Conservation (phyloP, 2,329 filamentous ascomycete species). For the Fusarium torulosum region DNA sequence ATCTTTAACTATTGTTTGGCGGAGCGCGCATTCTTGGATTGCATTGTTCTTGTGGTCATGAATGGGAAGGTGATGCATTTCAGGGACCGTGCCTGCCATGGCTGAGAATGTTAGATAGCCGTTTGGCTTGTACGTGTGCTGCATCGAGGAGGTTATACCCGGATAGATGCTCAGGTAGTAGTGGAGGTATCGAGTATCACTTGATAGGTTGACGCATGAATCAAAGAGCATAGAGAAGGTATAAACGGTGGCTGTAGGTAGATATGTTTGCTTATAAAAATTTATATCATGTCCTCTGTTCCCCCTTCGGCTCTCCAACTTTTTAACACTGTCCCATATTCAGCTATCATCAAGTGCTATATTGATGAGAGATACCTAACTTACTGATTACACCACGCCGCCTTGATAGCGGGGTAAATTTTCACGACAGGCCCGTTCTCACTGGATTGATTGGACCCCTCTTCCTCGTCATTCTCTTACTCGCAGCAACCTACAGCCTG, state of each 20-base stretch:
- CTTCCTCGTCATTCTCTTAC: conserved; percentile 42
- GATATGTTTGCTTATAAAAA: not conserved
- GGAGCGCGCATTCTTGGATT: not conserved
- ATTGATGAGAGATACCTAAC: not conserved
- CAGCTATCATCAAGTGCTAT: not conserved
- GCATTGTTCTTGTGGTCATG: conserved; percentile 23
- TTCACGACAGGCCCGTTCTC: conserved; percentile 36
- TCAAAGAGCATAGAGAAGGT: not conserved
- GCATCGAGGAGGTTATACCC: conserved; percentile 6
- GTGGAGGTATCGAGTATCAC: not conserved
- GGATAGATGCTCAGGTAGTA: conserved; percentile 2
- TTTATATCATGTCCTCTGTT: not conserved
- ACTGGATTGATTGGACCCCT: conserved; percentile 45
- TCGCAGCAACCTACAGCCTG: conserved; percentile 34
- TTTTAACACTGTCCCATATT: not conserved
- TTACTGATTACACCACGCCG: conserved; percentile 26
- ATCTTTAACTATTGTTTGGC: conserved; percentile 18
- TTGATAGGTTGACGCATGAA: not conserved
- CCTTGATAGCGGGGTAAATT: conserved; percentile 47
- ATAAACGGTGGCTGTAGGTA: not conserved
- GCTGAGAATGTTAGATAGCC: conserved; percentile 9
- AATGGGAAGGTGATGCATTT: conserved; percentile 13
- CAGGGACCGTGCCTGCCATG: conserved; percentile 23
- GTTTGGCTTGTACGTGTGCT: conserved; percentile 19
- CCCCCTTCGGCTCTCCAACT: not conserved